Evolutionary conservation across 2,329 filamentous ascomycete species (phyloP).

Genomic region (Harringtonia lauricola): DNA sequence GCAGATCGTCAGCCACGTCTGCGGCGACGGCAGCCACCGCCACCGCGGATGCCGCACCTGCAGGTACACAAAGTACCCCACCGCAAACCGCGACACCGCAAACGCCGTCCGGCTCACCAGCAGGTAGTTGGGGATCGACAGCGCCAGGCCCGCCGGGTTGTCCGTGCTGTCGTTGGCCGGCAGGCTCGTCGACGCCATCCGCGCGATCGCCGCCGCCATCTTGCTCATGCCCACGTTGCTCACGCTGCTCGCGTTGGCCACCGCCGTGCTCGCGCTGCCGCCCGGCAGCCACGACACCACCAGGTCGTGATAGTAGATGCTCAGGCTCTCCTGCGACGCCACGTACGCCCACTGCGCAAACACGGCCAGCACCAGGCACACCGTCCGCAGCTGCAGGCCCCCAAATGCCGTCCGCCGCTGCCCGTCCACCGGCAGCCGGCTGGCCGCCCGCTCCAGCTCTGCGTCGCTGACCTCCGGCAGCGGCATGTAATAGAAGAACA

Average conservation of each 20-base stretch:
- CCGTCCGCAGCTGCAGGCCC: conserved; percentile 42
- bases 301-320: conserved; percentile 47
- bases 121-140: conserved; percentile 53
- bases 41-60: conserved; percentile 27
- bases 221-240: conserved; percentile 12
- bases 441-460: conserved; percentile 38
- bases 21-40: conserved; percentile 50
- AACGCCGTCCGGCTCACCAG: conserved; percentile 65
- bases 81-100: conserved; percentile 60
- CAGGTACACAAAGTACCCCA: conserved; percentile 51
- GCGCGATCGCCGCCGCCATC: no score
- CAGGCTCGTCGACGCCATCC: no score
- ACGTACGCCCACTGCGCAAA: conserved; percentile 71
- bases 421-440: conserved; percentile 36
- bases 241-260: conserved; percentile 29
- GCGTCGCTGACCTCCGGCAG: conserved; percentile 48
- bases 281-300: conserved; percentile 32
- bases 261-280: no score
- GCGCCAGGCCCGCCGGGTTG: conserved; percentile 31
- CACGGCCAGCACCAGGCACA: conserved; percentile 57
- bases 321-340: conserved; percentile 58
- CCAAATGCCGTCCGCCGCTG: conserved; percentile 32
- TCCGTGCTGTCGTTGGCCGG: conserved; percentile 18
- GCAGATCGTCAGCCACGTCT: conserved; percentile 56
- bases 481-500: conserved; percentile 60